Evolutionary conservation across 371 early-diverging fungal species (phyloP).

Genomic region (Mucor sp.): DNA sequence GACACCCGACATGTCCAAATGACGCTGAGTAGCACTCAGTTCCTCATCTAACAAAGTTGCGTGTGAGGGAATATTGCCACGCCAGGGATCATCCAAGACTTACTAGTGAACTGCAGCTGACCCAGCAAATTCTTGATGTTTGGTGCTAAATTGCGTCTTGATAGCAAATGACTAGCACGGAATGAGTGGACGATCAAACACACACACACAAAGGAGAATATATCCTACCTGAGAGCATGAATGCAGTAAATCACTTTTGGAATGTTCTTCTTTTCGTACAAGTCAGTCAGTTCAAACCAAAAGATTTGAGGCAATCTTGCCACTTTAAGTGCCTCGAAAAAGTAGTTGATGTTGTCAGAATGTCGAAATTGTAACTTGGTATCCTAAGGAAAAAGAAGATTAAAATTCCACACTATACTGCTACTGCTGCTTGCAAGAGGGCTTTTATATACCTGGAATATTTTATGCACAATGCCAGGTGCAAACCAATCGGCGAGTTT

Average conservation of each 20-base stretch:
- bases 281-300: constrained; percentile 98
- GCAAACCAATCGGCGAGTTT: constrained; percentile 88
- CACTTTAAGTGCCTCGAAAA: constrained; percentile 81
- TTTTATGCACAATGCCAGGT: constrained; percentile 81
- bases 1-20: constrained; percentile 79
- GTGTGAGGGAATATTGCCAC: background rate
- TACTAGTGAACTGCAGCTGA: constrained; percentile 88
- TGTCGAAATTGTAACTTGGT: constrained; percentile 91
- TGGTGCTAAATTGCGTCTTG: constrained; percentile 83
- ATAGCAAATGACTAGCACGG: constrained; percentile 78
- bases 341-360: constrained; percentile 98
- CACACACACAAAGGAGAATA: background rate
- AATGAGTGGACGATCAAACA: background rate
- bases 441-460: constrained; percentile 71
- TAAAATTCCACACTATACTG: too few species aligned
- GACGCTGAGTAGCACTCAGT: constrained; percentile 80
- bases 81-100: background rate
- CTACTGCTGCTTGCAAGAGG: background rate
- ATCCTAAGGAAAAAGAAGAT: constrained; percentile 48
- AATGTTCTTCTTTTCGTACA: constrained; percentile 99
- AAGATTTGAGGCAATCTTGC: constrained; percentile 92
- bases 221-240: constrained; percentile 90
- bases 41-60: constrained; percentile 65
- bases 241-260: constrained; percentile 99
- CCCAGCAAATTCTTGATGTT: constrained; percentile 93